Evolutionary conservation across 805 yeast genomes (phyloP).

Genomic region (Lipomyces chichibuensis): DNA sequence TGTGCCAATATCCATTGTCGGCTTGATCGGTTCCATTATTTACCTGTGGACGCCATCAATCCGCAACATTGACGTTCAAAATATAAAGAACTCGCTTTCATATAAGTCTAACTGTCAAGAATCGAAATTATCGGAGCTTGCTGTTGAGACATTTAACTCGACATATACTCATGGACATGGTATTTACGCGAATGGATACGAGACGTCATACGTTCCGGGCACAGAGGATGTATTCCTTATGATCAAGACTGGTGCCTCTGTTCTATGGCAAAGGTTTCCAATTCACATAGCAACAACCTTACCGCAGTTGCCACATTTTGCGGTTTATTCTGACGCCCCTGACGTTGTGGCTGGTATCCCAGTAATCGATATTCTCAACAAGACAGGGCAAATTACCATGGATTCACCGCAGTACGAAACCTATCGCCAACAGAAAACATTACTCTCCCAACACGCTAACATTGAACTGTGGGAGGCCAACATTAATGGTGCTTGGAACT

Average conservation of each 20-base stretch:
- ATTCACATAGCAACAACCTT: conserved; percentile 45
- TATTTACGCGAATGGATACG: conserved; percentile 11
- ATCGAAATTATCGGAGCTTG: too few species aligned
- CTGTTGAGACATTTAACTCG: not conserved
- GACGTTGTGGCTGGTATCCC: conserved; percentile 42
- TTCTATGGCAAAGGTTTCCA: conserved; percentile 21
- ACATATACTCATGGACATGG: conserved; percentile 11
- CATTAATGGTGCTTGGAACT: conserved; percentile 42
- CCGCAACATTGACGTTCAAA: not conserved
- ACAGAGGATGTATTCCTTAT: conserved; percentile 41
- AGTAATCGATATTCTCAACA: conserved; percentile 42
- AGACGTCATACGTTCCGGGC: conserved; percentile 19
- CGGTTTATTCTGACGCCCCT: conserved; percentile 44
- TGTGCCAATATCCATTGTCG: not conserved
- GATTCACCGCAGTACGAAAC: conserved; percentile 33
- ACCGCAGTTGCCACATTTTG: conserved; percentile 42
- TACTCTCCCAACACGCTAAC: conserved; percentile 38
- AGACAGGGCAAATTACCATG: conserved; percentile 14
- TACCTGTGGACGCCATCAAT: not conserved
- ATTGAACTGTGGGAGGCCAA: conserved; percentile 28
- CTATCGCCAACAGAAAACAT: conserved; percentile 40
- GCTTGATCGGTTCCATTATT: not conserved
- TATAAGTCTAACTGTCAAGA: not conserved
- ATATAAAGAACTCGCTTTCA: not conserved
- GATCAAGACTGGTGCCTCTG: conserved; percentile 46